Evolutionary conservation across 495 filamentous ascomycete species (phyloP).

Genomic region (Aspergillus steynii): DNA sequence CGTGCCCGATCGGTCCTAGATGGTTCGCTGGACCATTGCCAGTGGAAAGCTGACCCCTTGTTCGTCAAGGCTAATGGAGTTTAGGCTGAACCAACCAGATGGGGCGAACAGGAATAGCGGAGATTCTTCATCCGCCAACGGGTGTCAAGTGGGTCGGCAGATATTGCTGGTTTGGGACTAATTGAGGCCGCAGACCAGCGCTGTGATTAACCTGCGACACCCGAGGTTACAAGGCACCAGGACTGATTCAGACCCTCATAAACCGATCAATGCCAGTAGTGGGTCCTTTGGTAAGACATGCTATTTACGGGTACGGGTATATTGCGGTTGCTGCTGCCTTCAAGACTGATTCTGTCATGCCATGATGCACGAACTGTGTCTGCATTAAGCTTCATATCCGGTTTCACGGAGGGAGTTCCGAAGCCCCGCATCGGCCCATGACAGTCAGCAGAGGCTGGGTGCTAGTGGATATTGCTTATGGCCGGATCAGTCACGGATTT

Average conservation of each 20-base stretch:
- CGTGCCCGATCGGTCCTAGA: background rate
- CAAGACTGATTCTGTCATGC: background rate
- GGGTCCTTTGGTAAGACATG: background rate
- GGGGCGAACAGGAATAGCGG: background rate
- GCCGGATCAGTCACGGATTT: background rate
- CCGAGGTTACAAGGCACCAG: background rate
- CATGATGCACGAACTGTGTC: background rate
- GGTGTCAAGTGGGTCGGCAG: slow-evolving; percentile 6
- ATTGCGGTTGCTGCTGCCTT: background rate
- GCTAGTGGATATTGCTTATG: background rate
- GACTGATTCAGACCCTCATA: background rate
- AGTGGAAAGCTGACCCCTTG: background rate
- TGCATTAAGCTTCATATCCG: background rate
- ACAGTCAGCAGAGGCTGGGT: background rate
- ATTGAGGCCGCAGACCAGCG: background rate
- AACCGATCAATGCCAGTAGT: background rate
- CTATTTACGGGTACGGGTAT: background rate
- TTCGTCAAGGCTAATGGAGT: background rate
- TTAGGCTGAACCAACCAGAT: background rate
- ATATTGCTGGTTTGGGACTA: slow-evolving; percentile 3
- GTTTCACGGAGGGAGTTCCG: background rate
- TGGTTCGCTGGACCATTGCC: background rate
- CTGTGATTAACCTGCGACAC: background rate
- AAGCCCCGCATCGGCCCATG: background rate
- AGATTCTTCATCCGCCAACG: background rate